Base-by-base conservation (phyloP, 139 green algal species). In the Chlamydomonas schloesseri region DNA sequence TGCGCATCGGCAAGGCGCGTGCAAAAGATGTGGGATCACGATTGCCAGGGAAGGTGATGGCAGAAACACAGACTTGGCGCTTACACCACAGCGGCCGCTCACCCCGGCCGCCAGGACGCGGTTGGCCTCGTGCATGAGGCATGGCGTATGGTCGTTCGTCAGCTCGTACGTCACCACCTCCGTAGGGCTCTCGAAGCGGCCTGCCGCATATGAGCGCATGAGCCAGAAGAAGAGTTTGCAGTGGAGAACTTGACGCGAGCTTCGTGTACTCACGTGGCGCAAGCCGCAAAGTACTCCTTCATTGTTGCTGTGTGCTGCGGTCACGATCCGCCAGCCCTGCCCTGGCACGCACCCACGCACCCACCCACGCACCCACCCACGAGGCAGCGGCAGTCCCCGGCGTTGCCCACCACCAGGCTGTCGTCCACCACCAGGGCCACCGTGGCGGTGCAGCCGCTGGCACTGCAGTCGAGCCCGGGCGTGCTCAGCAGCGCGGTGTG, bases 121-220 rank as follows among this genome's bases (percentile, higher is more conserved):
- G 34, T 79, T 75, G 20, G 90, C 91, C 74, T 95, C 92, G 6
- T 69, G 29, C 34, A 89, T 67, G 29, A 91, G 74, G n/a, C 84
- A 77, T 20, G 91, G 91, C 21, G 78, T 93, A 87, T 95, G 92
- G 65, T 95, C 92, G 31, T 75, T 87, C n/a, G 71, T 92, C 8
- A 95, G 86, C 26, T 90, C 70, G 29, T 89, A 77, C 10, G 87
- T 89, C 26, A 67, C 68, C 20, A 90, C 87, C 24, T 67, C 76
- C 26, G 78, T 75, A 31, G 88, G 74, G n/a, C 80, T 68, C 68
- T 86, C 80, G 24, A 86, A 86, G 1, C 78, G 73, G 65, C 87
- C 81, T 93, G 89, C 58, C 50, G 33, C 4, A 57, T 20, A 55
- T 8, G 72, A n/a, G n/a, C n/a, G n/a, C n/a, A n/a, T n/a, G n/a